Base-by-base conservation (phyloP, 2,329 filamentous ascomycete species). In the Diplodia scrobiculata region DNA sequence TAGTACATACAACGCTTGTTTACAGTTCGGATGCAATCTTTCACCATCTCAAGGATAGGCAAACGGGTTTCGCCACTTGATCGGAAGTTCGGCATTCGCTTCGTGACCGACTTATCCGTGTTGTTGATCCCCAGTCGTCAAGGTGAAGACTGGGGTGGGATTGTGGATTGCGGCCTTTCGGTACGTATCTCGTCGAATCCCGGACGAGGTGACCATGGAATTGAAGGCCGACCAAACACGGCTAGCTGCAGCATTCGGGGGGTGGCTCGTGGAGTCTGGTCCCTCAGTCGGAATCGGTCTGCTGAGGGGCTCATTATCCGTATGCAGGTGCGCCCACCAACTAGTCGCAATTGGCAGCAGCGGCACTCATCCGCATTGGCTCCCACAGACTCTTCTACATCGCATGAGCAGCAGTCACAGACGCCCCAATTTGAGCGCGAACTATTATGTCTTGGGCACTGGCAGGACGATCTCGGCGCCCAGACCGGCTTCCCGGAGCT, bases 401-500 rank as follows among this genome's bases (percentile, higher is more conserved):
- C 21, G 34, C 41, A 36, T 50, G 41, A 47, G 45, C 45, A 14
- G 19, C 38, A 32, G 29, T 25, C n/a, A 34, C 27, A 45, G 41
- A 45, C 34, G 58, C 58, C 36, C 38, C 48, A 50, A 50, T 62
- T 50, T 50, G 58, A 29, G 27, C 45, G 58, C 45, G 41, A 50
- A 62, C 58, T 62, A 62, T 62, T 29, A 25, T 50, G 58, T 62
- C 45, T 62, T 27, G 45, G 58, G 58, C 58, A 62, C 58, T 62
- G 58, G 36, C 58, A 36, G 29, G 58, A 19, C 48, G 58, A 62
- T 62, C 58, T 14, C 13, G 11, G 34, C 58, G 58, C 58, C 45
- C 45, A 62, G 58, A 50, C 45, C 41, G 34, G 19, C 25, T 27
- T 14, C 29, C 25, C 55, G 45, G 47, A 5, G 41, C 27, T 50